Evolutionary conservation across 2,329 filamentous ascomycete species (phyloP).

Genomic region (Phialophora verrucosa): DNA sequence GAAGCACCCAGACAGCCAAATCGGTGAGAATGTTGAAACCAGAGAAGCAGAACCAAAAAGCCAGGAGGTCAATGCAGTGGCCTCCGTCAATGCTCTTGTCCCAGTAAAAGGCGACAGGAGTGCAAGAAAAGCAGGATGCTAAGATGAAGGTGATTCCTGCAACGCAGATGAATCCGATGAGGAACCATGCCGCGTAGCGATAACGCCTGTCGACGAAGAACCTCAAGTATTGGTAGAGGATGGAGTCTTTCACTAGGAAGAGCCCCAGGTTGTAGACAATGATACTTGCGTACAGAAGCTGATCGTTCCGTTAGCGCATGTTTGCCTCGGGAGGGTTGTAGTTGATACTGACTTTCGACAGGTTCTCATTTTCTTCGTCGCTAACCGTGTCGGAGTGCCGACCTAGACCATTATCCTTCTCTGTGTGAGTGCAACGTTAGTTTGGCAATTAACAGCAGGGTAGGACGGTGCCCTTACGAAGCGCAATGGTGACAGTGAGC

Average conservation of each 20-base stretch:
- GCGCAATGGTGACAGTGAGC: slow-evolving; percentile 25
- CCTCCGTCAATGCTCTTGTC: slow-evolving; percentile 43
- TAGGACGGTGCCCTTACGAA: slow-evolving; percentile 19
- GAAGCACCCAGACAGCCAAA: slow-evolving; percentile 60
- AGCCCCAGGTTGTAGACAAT: slow-evolving; percentile 46
- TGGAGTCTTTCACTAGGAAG: slow-evolving; percentile 44
- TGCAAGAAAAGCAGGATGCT: slow-evolving; percentile 48
- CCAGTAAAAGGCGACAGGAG: slow-evolving; percentile 50
- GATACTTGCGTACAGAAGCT: slow-evolving; percentile 37
- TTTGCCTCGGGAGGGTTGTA: too few species aligned
- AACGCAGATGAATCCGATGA: slow-evolving; percentile 24
- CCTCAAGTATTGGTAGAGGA: slow-evolving; percentile 43
- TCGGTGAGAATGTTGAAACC: slow-evolving; percentile 67
- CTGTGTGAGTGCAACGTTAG: slow-evolving; percentile 9
- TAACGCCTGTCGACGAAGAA: slow-evolving; percentile 40
- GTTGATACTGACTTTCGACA: slow-evolving; percentile 24
- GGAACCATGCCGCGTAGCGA: slow-evolving; percentile 23
- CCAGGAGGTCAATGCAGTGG: slow-evolving; percentile 56
- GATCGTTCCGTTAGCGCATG: slow-evolving; percentile 6
- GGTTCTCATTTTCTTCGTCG: slow-evolving; percentile 23
- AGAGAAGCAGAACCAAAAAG: slow-evolving; percentile 60
- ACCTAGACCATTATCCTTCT: slow-evolving; percentile 30
- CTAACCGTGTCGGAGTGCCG: slow-evolving; percentile 29
- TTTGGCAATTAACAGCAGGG: neutral
- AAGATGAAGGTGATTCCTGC: slow-evolving; percentile 24